Evolutionary conservation across 331 rosid species (phyloP), one percentile per base, ranked within the genome.

Genomic region (Acacia concinna): DNA sequence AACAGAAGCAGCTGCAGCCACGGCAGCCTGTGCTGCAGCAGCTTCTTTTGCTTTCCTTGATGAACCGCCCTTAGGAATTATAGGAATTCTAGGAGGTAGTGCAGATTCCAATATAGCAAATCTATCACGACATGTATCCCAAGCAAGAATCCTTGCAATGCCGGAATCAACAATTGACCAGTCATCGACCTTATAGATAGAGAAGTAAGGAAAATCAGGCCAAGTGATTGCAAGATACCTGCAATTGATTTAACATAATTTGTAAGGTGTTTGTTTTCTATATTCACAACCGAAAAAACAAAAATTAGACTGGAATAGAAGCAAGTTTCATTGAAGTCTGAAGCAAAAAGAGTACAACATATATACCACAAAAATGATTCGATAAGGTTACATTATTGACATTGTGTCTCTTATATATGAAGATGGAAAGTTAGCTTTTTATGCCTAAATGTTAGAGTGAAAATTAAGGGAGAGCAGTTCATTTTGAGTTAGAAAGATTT

Each of bases 91-190:
- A 81, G 97, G 94, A 81, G 94, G 86, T 73, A 85, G 78, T 76
- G 97, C 30, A 8, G 99, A 89, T 84, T 96, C 99, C 84, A 96
- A 85, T 83, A 96, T 86, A 65, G 99, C 97, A 91, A 89, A 96
- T 87, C 98, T 91, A 81, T 96, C 98, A 85, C 90, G 92, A 85
- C 99, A 96, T 47, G 97, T 83, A 89, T 96, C 99, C 99, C 98
- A 96, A 60, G 98, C 99, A 43, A 96, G 91, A 82, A 96, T 94
- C 84, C 98, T 91, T 65, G 99, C 98, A 89, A 91, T 96, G 82
- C 99, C 99, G 25, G 99, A 93, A 88, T 96, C 99, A 81, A 93
- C 98, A 41, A 93, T 86, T 37, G 99, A 91, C 99, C 99, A 96
- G 77, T 93, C 97, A 86, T 93, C 88, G 47, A 83, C 98, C 88